Evolutionary conservation across 2,329 filamentous ascomycete species (phyloP), one percentile per base, ranked within the genome.

Genomic region (Claviceps sp.): DNA sequence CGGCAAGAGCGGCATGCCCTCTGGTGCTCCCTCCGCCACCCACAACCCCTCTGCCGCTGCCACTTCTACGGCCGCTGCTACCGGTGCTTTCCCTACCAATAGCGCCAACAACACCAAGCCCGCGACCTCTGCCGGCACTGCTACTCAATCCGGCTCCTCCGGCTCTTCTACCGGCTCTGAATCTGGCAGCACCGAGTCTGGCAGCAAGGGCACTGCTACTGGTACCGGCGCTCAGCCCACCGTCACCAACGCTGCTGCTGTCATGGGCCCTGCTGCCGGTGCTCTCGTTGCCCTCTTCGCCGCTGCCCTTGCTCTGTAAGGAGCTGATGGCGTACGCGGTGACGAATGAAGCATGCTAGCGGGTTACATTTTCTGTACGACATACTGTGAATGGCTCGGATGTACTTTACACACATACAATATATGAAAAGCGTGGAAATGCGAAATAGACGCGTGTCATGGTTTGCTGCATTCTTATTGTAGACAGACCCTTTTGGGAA

Each of bases 231-330:
- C 29, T n/a, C 13, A 17, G 38, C 13, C 45, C 14, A 38, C 39
- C 9, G 1, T 56, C 7, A 38, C 44, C 17, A 50, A 50, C 14
- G 52, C 11, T n/a, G 49, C 45, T 13, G 49, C 52, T 5, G 52
- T 44, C 34, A 48, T 40, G 14, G 52, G 46, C 5, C 52, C 52
- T 20, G 60, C 58, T 39, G 56, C 58, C n/a, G 63, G 62, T 22
- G 56, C 59, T 9, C 34, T 67, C 8, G 60, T 65, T 17, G 65
- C 65, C 44, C 50, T 65, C 16, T 22, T 66, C 39, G 65, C 62
- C 34, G 63, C 61, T 34, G 60, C 57, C 37, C 36, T 66, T 51
- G 66, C 64, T 56, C 58, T 68, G 59, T 68, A 65, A 61, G 50
- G 14, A 36, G 14, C 14, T n/a, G 1, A 22, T 9, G 20, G 3